Base-by-base conservation (phyloP, 805 yeast species). In the Wickerhamiella domercqiae region DNA sequence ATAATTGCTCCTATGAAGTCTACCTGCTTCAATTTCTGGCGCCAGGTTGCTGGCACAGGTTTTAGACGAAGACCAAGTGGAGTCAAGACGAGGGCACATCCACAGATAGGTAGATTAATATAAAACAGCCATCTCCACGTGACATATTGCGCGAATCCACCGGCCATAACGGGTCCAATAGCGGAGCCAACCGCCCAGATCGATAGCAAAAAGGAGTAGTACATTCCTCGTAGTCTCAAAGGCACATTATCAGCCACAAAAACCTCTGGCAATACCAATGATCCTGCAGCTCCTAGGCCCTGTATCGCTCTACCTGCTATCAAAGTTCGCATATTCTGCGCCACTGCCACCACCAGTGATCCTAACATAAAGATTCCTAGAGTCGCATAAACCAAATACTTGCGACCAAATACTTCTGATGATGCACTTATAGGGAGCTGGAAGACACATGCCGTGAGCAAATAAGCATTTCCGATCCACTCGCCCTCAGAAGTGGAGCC, bases 71-170 rank as follows among this genome's bases (percentile, higher is more conserved):
- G 66, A 15, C 64, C 59, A 3, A 63, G 40, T 3, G 62, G 34
- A 14, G 71, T 50, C 5, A 63, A 44, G 0, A 51, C 49, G 15
- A 63, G 49, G 0, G 72, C 67, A 0, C 61, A 38, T 1, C 77
- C 82, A 14, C 80, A 79, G 25, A 75, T 54, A 2, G 83, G 81
- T 26, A 78, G 53, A 53, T 77, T 78, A 44, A 78, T 63, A 55
- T 71, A 78, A 51, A 76, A 78, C 48, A 81, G 72, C 82, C 84
- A 76, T 48, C 84, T 62, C 84, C 84, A 78, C n/a, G 70, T 57
- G 3, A 65, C 71, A 36, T 66, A 58, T 2, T 70, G 56, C 1
- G 79, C 64, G 39, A 78, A 68, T 0, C 73, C 75, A 21, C 83
- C 83, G 11, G 82, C 83, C 18, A 76, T 50, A 29, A 74, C 57